Evolutionary conservation across 495 filamentous ascomycete genomes (phyloP).

Genomic region (Extremus antarcticus): DNA sequence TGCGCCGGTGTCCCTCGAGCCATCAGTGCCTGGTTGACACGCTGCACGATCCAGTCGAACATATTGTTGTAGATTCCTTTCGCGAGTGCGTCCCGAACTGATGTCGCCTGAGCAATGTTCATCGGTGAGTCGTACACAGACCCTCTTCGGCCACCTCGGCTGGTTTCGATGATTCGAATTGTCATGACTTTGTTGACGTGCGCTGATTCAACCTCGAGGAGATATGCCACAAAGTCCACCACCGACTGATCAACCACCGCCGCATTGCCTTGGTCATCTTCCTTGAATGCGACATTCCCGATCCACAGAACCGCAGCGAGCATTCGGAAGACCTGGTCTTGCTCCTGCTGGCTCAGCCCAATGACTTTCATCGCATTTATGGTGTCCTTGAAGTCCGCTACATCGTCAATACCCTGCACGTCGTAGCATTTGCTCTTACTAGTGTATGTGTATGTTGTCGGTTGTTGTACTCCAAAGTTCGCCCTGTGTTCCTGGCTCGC

Average conservation of each 20-base stretch:
- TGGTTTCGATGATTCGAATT: conserved; percentile 78
- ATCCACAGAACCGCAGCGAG: conserved; percentile 87
- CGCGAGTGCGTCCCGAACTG: conserved; percentile 86
- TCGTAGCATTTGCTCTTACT: conserved; percentile 88
- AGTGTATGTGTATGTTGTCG: conserved; percentile 90
- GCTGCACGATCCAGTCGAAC: conserved; percentile 96
- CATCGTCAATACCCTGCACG: conserved; percentile 86
- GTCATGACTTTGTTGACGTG: conserved; percentile 84
- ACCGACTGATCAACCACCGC: conserved; percentile 75
- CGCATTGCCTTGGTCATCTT: conserved; percentile 84
- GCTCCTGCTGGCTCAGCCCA: conserved; percentile 76
- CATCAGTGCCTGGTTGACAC: conserved; percentile 80
- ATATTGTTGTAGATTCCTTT: conserved; percentile 96
- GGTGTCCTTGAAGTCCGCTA: conserved; percentile 83
- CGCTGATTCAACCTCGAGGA: conserved; percentile 75
- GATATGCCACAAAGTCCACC: conserved; percentile 85
- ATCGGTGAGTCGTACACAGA: conserved; percentile 85
- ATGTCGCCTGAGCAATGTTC: conserved; percentile 78
- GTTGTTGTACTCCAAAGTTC: conserved; percentile 77
- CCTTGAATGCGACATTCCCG: conserved; percentile 79
- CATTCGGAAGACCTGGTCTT: conserved; percentile 96
- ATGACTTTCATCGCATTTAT: conserved; percentile 91
- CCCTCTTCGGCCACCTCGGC: conserved; percentile 66
- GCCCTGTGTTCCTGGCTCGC: conserved; percentile 77
- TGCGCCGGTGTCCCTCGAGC: conserved; percentile 65